Conservation (phyloP, 352 stramenopile species). For the Pythium insidiosum region DNA sequence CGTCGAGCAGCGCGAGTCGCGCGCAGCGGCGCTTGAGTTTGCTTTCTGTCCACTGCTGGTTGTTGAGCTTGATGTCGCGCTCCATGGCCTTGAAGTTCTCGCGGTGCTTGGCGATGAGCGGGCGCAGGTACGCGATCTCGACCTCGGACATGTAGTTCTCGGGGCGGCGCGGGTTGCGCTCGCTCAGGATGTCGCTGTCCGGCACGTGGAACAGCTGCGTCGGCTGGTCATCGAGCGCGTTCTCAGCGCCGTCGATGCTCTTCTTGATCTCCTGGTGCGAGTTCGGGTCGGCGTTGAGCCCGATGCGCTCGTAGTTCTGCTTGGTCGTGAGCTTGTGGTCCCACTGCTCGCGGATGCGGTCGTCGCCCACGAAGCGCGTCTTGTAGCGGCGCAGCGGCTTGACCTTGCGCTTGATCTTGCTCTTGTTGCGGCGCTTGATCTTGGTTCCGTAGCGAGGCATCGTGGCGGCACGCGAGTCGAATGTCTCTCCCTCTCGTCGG, state of each 20-base stretch:
- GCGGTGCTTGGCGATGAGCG: constrained; percentile 58
- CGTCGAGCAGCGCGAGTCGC: constrained; percentile 64
- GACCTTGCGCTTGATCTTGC: constrained; percentile 52
- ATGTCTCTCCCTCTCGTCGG: no score
- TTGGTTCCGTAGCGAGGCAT: constrained; percentile 40
- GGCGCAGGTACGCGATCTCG: constrained; percentile 70
- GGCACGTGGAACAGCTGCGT: constrained; percentile 54
- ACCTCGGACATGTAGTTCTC: constrained; percentile 78
- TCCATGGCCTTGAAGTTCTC: constrained; percentile 73
- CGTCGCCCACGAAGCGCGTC: constrained; percentile 62
- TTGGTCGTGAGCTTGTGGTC: constrained; percentile 70
- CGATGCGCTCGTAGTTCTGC: constrained; percentile 77
- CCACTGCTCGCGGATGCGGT: constrained; percentile 63
- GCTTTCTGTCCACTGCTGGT: constrained; percentile 74
- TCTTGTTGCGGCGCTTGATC: constrained; percentile 64
- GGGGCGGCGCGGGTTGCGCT: constrained; percentile 56
- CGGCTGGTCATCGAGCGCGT: constrained; percentile 49
- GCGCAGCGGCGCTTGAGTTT: constrained; percentile 68
- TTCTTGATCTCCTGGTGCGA: constrained; percentile 33
- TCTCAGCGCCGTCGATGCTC: constrained; percentile 36
- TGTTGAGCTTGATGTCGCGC: constrained; percentile 80
- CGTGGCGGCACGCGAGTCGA: no score
- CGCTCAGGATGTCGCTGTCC: constrained; percentile 69
- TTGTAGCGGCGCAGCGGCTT: constrained; percentile 75
- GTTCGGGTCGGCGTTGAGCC: constrained; percentile 63